A percentile compares a stretch with the other conserved stretches of the same genome.
Conservation (phyloP, 192 early-diverging fungal species). For the Thoreauomyces humboldtii region DNA sequence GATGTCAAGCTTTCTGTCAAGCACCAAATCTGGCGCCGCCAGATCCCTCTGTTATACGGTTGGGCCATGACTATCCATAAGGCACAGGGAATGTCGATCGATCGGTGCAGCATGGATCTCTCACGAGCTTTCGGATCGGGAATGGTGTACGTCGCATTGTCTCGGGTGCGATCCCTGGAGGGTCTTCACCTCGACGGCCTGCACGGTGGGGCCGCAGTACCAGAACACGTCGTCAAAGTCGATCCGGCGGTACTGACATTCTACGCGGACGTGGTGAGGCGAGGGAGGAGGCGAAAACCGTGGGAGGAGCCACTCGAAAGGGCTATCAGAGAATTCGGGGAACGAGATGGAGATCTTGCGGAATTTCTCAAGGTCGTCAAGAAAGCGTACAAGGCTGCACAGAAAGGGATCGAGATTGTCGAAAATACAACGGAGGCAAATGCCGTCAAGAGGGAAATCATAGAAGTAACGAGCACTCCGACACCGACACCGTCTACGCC, state of each 20-base stretch:
- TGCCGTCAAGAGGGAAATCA: too few species aligned
- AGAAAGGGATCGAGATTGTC: too few species aligned
- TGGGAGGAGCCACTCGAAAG: not conserved
- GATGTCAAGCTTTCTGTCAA: conserved; percentile 3
- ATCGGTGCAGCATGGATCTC: conserved; percentile 72
- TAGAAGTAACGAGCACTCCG: too few species aligned
- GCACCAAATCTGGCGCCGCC: conserved; percentile 8
- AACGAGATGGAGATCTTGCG: too few species aligned
- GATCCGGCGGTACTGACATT: conserved; percentile 69
- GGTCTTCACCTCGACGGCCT: conserved; percentile 49
- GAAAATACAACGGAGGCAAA: too few species aligned
- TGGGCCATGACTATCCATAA: conserved; percentile 91
- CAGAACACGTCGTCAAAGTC: conserved; percentile 62
- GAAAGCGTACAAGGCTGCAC: too few species aligned
- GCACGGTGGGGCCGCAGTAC: conserved; percentile 51
- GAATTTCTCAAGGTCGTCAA: too few species aligned
- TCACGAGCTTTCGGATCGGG: conserved; percentile 78
- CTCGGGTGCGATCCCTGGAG: conserved; percentile 69
- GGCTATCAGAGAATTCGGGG: too few species aligned
- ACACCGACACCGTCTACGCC: too few species aligned
- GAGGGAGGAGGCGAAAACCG: not conserved
- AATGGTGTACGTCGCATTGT: conserved; percentile 83
- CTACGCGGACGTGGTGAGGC: conserved; percentile 36
- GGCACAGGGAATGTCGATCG: conserved; percentile 83
- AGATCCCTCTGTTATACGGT: conserved; percentile 71